These are phyloP conservation scores for Cicer pinnatifidum DNA, from an alignment of 306 rosid genomes.

Conservation along the genomic window DNA sequence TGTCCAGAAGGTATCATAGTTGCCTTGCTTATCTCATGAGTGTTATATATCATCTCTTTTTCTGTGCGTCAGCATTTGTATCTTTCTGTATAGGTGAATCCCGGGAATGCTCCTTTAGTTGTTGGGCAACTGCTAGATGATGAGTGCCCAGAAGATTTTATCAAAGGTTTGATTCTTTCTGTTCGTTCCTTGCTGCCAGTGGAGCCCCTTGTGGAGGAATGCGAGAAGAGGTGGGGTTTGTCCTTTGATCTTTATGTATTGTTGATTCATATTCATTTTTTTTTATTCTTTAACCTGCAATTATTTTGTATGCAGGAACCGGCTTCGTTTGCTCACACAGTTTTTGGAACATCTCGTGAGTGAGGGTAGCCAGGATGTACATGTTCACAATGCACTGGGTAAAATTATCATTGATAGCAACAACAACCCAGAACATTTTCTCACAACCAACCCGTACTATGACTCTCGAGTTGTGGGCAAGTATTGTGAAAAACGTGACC, in stretches of 20 bases:
- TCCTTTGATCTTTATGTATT: constrained; percentile 32
- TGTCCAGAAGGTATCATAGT: constrained; percentile 84
- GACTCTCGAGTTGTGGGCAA: constrained; percentile 99
- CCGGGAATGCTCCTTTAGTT: constrained; percentile 97
- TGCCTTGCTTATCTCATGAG: constrained; percentile 15
- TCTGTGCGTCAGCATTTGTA: neutral
- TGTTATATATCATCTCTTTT: constrained; percentile 31
- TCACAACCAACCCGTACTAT: constrained; percentile 94
- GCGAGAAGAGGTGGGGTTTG: constrained; percentile 88
- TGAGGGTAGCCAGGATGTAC: constrained; percentile 99
- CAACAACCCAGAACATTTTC: constrained; percentile 98
- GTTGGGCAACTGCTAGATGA: constrained; percentile 98
- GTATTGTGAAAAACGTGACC: constrained; percentile 99
- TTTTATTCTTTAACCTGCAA: constrained; percentile 34
- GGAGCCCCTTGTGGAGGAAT: constrained; percentile 99
- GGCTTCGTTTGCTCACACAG: constrained; percentile 91
- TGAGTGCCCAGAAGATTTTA: constrained; percentile 98
- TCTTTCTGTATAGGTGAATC: constrained; percentile 75
- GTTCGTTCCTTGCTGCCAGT: constrained; percentile 98
- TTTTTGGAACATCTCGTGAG: constrained; percentile 99
- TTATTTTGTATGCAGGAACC: constrained; percentile 65
- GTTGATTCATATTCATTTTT: constrained; percentile 10
- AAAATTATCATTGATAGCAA: constrained; percentile 98
- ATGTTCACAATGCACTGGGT: constrained; percentile 97
- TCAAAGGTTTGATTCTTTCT: constrained; percentile 95